A percentile compares a stretch with the other conserved stretches of the same genome.
These are phyloP conservation scores for Filobasidium uniguttulatum DNA, from an alignment of 1,284 basidiomycete genomes.

Conservation along the genomic window DNA sequence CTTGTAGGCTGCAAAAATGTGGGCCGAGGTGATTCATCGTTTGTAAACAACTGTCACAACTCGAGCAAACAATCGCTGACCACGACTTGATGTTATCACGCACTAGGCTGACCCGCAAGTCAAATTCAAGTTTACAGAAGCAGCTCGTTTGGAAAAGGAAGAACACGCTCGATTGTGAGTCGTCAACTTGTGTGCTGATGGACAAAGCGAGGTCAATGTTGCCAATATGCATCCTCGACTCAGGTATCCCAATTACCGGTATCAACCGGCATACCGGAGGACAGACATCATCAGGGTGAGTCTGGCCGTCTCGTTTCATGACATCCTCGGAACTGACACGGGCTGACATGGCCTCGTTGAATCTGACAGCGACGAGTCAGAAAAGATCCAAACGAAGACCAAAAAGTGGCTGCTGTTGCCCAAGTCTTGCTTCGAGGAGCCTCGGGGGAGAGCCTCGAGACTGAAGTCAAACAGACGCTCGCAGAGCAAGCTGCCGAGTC, in stretches of 20 bases:
- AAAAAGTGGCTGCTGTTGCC: constrained; percentile 33
- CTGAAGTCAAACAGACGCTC: constrained; percentile 28
- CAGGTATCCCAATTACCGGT: constrained; percentile 32
- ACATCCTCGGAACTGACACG: neutral
- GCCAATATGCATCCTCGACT: neutral
- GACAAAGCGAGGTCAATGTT: too few species aligned
- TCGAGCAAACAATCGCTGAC: neutral
- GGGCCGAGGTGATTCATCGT: constrained; percentile 21
- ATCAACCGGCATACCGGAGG: constrained; percentile 31
- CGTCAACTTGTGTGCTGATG: neutral
- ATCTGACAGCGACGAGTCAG: constrained; percentile 28
- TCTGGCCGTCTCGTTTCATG: neutral
- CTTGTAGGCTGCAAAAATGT: constrained; percentile 32
- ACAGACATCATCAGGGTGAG: constrained; percentile 29
- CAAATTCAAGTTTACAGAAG: constrained; percentile 27
- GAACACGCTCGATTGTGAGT: constrained; percentile 27
- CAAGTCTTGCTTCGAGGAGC: constrained; percentile 31
- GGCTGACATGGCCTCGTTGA: too few species aligned
- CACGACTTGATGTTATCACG: neutral
- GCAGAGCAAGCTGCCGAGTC: constrained; percentile 14
- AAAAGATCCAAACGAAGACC: constrained; percentile 32
- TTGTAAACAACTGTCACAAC: neutral
- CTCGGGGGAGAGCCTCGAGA: constrained; percentile 24
- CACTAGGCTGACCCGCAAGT: constrained; percentile 25
- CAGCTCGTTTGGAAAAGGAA: constrained; percentile 30